Evolutionary conservation across 257 asterid species (phyloP).

Genomic region (Solanum rostratum): DNA sequence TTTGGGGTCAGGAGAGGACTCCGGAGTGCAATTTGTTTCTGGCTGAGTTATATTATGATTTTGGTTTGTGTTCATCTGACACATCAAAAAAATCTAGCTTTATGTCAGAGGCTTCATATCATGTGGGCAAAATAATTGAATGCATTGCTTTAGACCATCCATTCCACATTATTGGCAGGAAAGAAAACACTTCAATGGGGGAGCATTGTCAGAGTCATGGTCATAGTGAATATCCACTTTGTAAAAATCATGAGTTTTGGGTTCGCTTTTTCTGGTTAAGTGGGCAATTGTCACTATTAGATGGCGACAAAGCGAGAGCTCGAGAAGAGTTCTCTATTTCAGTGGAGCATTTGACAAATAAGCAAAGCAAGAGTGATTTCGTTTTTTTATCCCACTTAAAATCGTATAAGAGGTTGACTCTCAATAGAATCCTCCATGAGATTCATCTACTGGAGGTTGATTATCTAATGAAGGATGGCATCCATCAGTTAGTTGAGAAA

Average conservation of each 20-base stretch:
- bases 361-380: slow-evolving; percentile 27
- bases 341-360: slow-evolving; percentile 46
- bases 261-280: slow-evolving; percentile 90
- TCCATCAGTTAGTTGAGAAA: slow-evolving; percentile 59
- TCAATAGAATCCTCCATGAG: slow-evolving; percentile 62
- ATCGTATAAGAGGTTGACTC: slow-evolving; percentile 42
- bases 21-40: slow-evolving; percentile 79
- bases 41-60: slow-evolving; percentile 83
- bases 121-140: slow-evolving; percentile 86
- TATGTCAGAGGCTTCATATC: slow-evolving; percentile 71
- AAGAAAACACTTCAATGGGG: slow-evolving; percentile 15
- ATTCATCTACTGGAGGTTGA: slow-evolving; percentile 70
- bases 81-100: slow-evolving; percentile 29
- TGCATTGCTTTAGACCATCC: slow-evolving; percentile 61
- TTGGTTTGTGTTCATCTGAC: slow-evolving; percentile 53
- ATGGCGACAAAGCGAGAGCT: slow-evolving; percentile 71
- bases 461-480: slow-evolving; percentile 61
- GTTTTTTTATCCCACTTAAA: slow-evolving; percentile 77
- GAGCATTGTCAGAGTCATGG: slow-evolving; percentile 21
- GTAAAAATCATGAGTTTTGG: slow-evolving; percentile 60
- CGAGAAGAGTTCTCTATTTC: slow-evolving; percentile 56
- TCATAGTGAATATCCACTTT: slow-evolving; percentile 27
- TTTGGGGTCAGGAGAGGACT: slow-evolving; percentile 77
- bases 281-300: slow-evolving; percentile 63
- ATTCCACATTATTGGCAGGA: slow-evolving; percentile 20